Conservation (phyloP, 306 rosid species). For the Cicer yamashitae region DNA sequence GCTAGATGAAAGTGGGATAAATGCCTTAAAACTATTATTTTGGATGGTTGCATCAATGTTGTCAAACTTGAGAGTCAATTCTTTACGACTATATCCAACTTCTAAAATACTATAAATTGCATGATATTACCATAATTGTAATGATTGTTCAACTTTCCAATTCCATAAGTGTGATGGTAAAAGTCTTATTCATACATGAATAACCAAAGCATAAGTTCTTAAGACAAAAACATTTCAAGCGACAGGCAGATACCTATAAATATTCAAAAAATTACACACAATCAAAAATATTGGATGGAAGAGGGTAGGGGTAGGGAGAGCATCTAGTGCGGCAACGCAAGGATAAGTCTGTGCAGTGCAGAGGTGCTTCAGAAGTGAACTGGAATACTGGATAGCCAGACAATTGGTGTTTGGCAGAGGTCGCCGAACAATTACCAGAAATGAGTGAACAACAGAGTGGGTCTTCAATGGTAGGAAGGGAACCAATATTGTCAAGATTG, state of each 20-base stretch:
- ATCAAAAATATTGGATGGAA: not conserved
- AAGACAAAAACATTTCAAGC: not conserved
- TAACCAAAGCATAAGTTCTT: conserved; percentile 1
- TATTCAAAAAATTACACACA: not conserved
- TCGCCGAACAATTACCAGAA: not conserved
- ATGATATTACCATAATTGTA: not conserved
- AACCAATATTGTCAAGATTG: not conserved
- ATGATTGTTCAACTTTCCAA: not conserved
- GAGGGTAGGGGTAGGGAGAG: not conserved
- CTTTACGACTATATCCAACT: too few species aligned
- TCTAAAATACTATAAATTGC: not conserved
- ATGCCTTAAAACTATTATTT: too few species aligned
- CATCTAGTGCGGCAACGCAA: not conserved
- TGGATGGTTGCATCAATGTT: not conserved
- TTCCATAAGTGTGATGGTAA: not conserved
- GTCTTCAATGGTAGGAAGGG: not conserved
- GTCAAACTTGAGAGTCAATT: not conserved
- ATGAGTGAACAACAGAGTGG: not conserved
- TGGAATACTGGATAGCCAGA: not conserved
- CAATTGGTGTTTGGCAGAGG: not conserved
- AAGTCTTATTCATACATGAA: conserved; percentile 1
- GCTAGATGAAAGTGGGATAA: too few species aligned
- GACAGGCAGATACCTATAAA: not conserved
- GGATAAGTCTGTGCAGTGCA: not conserved
- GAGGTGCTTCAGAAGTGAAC: not conserved